These are phyloP conservation scores for Ciborinia camelliae DNA, from an alignment of 2,329 filamentous ascomycete genomes.

Conservation along the genomic window DNA sequence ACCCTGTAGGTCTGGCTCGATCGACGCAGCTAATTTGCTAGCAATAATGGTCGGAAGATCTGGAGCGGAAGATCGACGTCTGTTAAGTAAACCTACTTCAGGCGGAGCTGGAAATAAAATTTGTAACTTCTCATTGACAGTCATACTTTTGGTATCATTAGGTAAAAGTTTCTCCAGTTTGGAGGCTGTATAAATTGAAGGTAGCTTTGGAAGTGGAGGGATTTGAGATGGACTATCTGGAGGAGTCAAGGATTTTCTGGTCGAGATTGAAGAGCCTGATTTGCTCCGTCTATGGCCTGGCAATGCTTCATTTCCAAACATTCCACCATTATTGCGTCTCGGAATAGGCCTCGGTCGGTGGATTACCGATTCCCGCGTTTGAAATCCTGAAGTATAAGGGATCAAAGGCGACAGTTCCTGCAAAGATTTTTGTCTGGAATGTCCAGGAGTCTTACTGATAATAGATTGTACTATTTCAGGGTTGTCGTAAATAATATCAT, in stretches of 20 bases:
- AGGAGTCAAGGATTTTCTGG: conserved; percentile 46
- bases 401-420: conserved; percentile 21
- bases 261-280: conserved; percentile 47
- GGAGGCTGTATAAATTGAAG: conserved; percentile 42
- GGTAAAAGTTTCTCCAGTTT: conserved; percentile 43
- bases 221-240: conserved; percentile 49
- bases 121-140: conserved; percentile 55
- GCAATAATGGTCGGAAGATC: conserved; percentile 41
- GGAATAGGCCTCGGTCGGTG: conserved; percentile 37
- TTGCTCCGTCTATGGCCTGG: conserved; percentile 45
- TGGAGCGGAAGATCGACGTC: conserved; percentile 45
- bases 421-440: conserved; percentile 12
- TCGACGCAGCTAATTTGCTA: conserved; percentile 13
- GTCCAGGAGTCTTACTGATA: conserved; percentile 43
- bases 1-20: conserved; percentile 30
- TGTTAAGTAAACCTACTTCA: conserved; percentile 31
- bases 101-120: conserved; percentile 46
- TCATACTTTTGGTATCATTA: conserved; percentile 57
- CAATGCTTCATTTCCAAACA: conserved; percentile 47
- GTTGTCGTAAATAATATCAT: conserved; percentile 54
- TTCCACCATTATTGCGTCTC: conserved; percentile 41
- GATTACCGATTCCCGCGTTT: conserved; percentile 34
- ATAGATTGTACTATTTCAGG: conserved; percentile 49
- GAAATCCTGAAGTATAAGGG: conserved; percentile 21
- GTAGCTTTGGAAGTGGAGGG: conserved; percentile 47